Evolutionary conservation across 352 stramenopile genomes (phyloP).

Genomic region (Phytophthora sojae): DNA sequence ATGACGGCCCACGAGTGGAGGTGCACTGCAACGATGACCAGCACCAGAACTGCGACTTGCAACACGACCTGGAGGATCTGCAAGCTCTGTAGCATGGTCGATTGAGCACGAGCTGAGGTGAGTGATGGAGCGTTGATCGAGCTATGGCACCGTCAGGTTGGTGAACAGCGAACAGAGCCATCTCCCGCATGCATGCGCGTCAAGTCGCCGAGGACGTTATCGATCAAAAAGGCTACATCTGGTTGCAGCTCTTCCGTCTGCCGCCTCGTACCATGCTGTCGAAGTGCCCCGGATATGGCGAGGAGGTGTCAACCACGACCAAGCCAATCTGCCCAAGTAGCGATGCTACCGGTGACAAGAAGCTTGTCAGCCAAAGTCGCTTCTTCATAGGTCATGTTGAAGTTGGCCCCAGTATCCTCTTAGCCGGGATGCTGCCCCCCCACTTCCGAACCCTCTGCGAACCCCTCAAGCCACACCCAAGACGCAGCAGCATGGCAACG

Average conservation of each 20-base stretch:
- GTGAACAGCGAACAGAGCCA: not conserved
- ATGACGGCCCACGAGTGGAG: slow-evolving; percentile 50
- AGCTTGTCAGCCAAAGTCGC: not conserved
- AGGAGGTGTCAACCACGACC: not conserved
- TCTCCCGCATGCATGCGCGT: slow-evolving; percentile 32
- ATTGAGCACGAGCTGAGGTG: too few species aligned
- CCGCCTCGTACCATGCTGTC: not conserved
- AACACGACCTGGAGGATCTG: slow-evolving; percentile 29
- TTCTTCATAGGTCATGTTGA: slow-evolving; percentile 9
- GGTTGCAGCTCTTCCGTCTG: not conserved
- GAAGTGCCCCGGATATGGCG: not conserved
- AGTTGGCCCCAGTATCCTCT: slow-evolving; percentile 10
- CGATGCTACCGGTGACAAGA: not conserved
- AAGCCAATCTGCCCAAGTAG: not conserved
- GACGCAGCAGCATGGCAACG: not conserved
- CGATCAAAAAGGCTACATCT: slow-evolving; percentile 11
- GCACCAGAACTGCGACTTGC: slow-evolving; percentile 36
- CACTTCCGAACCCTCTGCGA: slow-evolving; percentile 15
- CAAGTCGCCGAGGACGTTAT: slow-evolving; percentile 34
- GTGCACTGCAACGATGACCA: slow-evolving; percentile 35
- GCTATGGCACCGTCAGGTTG: not conserved
- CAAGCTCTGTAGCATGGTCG: slow-evolving; percentile 30
- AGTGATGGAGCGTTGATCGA: not conserved
- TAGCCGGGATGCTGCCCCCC: not conserved
- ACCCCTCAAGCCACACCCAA: not conserved